A percentile compares a stretch with the other conserved stretches of the same genome.
phyloP scores from a whole-genome alignment of 495 filamentous ascomycete species.

The Penicillium cataractarum region DNA sequence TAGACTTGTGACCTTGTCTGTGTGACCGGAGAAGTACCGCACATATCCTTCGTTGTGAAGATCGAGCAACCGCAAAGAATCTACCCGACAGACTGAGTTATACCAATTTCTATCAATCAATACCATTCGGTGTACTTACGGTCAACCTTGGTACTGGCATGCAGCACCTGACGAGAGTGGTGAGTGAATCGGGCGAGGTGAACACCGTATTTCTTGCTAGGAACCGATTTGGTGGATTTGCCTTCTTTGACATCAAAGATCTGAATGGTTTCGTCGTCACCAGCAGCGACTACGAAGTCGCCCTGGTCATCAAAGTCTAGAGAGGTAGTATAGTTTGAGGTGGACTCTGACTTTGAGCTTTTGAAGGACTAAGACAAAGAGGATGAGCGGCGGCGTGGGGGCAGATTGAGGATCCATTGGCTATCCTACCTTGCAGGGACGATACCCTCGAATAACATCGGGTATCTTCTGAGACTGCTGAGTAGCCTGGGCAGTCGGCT shows the following conservation, averaged over 20 bases:
- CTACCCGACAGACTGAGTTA: slow-evolving; percentile 29
- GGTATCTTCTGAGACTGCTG: slow-evolving; percentile 46
- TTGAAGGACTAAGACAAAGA: slow-evolving; percentile 38
- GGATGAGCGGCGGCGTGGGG: not conserved
- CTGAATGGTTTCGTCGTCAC: slow-evolving; percentile 91
- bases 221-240: slow-evolving; percentile 78
- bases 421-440: slow-evolving; percentile 50
- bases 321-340: slow-evolving; percentile 60
- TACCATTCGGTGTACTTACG: slow-evolving; percentile 31
- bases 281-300: slow-evolving; percentile 82
- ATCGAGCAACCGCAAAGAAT: slow-evolving; percentile 87
- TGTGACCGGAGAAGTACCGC: slow-evolving; percentile 92
- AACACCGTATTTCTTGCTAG: slow-evolving; percentile 91
- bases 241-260: slow-evolving; percentile 92
- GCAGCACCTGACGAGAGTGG: slow-evolving; percentile 82
- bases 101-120: slow-evolving; percentile 1
- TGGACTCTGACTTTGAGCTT: slow-evolving; percentile 41
- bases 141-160: slow-evolving; percentile 94
- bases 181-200: slow-evolving; percentile 95
- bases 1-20: slow-evolving; percentile 77
- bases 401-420: not conserved
- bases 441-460: slow-evolving; percentile 50
- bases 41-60: slow-evolving; percentile 94
- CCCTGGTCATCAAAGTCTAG: slow-evolving; percentile 96
- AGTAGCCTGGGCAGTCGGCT: slow-evolving; percentile 31